Percentiles rank a stretch among this genome's conserved stretches.
These are phyloP conservation scores for Euphorbia tirucalli DNA, from an alignment of 345 rosid genomes.

Conservation along the genomic window DNA sequence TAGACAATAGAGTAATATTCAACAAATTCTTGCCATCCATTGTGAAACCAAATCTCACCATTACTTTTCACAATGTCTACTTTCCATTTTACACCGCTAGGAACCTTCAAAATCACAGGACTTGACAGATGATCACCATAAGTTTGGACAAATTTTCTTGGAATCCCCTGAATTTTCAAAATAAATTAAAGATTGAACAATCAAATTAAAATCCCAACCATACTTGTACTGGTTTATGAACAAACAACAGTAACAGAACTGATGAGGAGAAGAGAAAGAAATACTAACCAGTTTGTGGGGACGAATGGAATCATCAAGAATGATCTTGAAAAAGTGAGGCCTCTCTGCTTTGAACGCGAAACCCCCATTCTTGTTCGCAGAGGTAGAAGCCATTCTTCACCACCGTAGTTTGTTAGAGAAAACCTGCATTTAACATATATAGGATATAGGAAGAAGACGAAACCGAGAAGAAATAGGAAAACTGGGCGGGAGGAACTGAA, in stretches of 20 bases:
- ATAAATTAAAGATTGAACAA: not conserved
- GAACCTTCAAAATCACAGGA: not conserved
- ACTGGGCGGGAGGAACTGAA: too few species aligned
- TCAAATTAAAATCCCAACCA: not conserved
- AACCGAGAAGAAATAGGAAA: too few species aligned
- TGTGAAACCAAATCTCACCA: conserved; percentile 28
- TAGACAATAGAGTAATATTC: conserved; percentile 6
- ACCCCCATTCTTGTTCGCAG: not conserved
- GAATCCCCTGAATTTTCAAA: not conserved
- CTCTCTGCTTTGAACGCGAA: not conserved
- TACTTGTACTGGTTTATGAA: too few species aligned
- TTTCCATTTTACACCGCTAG: conserved; percentile 9
- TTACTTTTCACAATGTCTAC: conserved; percentile 1
- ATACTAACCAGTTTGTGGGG: not conserved
- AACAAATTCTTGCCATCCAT: conserved; percentile 33
- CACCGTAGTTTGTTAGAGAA: too few species aligned
- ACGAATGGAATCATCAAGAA: not conserved
- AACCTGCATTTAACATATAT: too few species aligned
- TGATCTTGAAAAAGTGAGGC: not conserved
- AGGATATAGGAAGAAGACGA: too few species aligned
- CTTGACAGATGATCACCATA: conserved; percentile 10
- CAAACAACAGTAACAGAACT: too few species aligned
- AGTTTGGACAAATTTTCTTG: not conserved
- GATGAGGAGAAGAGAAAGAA: too few species aligned
- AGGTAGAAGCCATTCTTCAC: not conserved